Base-by-base conservation (phyloP, 2,329 filamentous ascomycete species). In the Neopestalotiopsis rosae region DNA sequence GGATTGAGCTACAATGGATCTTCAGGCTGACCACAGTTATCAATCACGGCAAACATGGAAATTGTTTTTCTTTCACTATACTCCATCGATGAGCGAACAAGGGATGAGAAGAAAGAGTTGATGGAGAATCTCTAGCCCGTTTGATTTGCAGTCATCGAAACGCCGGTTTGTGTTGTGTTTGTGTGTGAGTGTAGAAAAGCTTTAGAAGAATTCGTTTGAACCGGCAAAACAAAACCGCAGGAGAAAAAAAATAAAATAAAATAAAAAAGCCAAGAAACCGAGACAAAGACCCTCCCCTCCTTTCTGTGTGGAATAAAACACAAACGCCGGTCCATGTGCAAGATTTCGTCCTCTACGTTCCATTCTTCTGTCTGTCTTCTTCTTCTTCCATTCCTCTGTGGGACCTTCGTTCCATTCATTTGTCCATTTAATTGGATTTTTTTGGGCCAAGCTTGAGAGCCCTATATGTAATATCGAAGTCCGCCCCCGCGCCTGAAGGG, bases 321-420 rank as follows among this genome's bases (percentile, higher is more conserved):
- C 30, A 58, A 66, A 56, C 45, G 45, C 64, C 45, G 64, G 20
- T 58, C 45, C 64, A 66, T 66, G 64, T 66, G 64, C 64, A 66
- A 65, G 62, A 66, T 66, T 52, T n/a, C 52, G 14, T 24, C 20
- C 34, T 38, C 34, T 38, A 38, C 34, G 24, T 28, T 28, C 24
- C 34, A 38, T 38, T 38, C 34, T 38, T 38, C 34, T 38, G 6
- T 38, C 34, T 38, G 38, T 17, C 62, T 40, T 52, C 5, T n/a
- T 28, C 57, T 14, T 28, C 57, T 14, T 34, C 57, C 24, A 6
- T 59, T n/a, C 24, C 57, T 59, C 30, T n/a, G 57, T 59, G 6
- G 14, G 9, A n/a, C 57, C 57, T 5, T 59, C 57, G 57, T 59
- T 28, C 24, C 24, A 30, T 14, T 30, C 30, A 30, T n/a, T 59